These are phyloP conservation scores for Hypoxylon subgilvum DNA, from an alignment of 495 filamentous ascomycete genomes.

Conservation along the genomic window DNA sequence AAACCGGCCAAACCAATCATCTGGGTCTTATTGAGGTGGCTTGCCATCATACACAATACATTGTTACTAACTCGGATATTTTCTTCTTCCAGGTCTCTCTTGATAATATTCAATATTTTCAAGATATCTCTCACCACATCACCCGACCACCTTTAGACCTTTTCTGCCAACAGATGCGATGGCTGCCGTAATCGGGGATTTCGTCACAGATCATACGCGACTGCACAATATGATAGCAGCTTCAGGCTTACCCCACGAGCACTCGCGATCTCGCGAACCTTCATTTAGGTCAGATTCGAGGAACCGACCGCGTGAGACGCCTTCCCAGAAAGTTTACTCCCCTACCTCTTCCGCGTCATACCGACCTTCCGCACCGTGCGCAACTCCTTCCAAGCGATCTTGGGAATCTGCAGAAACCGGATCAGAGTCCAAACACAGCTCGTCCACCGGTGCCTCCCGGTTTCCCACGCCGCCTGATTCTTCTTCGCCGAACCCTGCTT, in stretches of 20 bases:
- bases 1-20: not conserved
- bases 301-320: conserved; percentile 46
- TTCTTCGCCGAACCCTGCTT: conserved; percentile 52
- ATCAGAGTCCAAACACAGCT: conserved; percentile 29
- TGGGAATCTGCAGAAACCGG: conserved; percentile 37
- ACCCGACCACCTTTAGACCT: not conserved
- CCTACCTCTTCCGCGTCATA: conserved; percentile 37
- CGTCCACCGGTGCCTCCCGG: conserved; percentile 45
- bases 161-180: conserved; percentile 44
- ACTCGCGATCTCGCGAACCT: conserved; percentile 49
- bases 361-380: conserved; percentile 28
- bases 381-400: conserved; percentile 39
- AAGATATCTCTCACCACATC: too few species aligned
- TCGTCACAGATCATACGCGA: conserved; percentile 51
- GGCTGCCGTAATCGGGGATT: conserved; percentile 57
- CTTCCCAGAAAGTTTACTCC: conserved; percentile 40
- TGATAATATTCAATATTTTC: too few species aligned
- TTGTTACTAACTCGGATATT: conserved; percentile 12
- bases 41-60: conserved; percentile 6
- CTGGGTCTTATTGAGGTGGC: not conserved
- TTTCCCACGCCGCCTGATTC: conserved; percentile 58
- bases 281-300: conserved; percentile 47
- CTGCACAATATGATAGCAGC: conserved; percentile 55
- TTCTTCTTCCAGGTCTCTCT: conserved; percentile 16
- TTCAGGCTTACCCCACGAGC: conserved; percentile 42